These are phyloP conservation scores for Cladosporium sp. DNA, from an alignment of 2,329 filamentous ascomycete genomes.

Conservation along the genomic window DNA sequence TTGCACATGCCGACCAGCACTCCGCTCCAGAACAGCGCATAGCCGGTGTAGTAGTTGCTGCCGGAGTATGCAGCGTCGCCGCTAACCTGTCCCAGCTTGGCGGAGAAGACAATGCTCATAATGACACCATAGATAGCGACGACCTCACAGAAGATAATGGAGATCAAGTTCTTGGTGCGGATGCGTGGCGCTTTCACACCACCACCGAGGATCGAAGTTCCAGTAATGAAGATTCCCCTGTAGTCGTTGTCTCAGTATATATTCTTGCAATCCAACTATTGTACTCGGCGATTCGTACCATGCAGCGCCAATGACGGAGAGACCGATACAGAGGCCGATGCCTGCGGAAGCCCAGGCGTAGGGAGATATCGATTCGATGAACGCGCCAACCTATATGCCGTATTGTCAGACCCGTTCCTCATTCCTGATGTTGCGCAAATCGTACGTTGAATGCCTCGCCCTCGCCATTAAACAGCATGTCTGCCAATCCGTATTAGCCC, in stretches of 20 bases:
- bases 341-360: constrained; percentile 91
- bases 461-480: constrained; percentile 97
- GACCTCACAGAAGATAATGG: constrained; percentile 99
- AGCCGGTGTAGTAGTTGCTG: constrained; percentile 90
- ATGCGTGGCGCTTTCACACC: constrained; percentile 96
- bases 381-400: constrained; percentile 72
- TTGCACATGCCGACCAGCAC: constrained; percentile 95
- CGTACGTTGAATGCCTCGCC: constrained; percentile 93
- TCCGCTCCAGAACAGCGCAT: constrained; percentile 92
- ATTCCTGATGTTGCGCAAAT: neutral
- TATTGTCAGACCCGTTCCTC: constrained; percentile 5
- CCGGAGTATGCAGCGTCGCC: constrained; percentile 68
- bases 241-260: constrained; percentile 25
- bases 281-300: constrained; percentile 62
- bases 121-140: constrained; percentile 99
- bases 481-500: constrained; percentile 52
- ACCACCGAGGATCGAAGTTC: constrained; percentile 93
- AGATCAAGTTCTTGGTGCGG: constrained; percentile 98
- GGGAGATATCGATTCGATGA: constrained; percentile 90
- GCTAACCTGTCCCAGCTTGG: constrained; percentile 71
- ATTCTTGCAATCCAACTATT: neutral
- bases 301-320: constrained; percentile 95
- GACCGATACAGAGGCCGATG: constrained; percentile 89
- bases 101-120: constrained; percentile 97
- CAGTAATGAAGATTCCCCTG: constrained; percentile 99